These are phyloP conservation scores for Oryza officinalis DNA, from an alignment of 176 grass and related monocot genomes.

Conservation along the genomic window DNA sequence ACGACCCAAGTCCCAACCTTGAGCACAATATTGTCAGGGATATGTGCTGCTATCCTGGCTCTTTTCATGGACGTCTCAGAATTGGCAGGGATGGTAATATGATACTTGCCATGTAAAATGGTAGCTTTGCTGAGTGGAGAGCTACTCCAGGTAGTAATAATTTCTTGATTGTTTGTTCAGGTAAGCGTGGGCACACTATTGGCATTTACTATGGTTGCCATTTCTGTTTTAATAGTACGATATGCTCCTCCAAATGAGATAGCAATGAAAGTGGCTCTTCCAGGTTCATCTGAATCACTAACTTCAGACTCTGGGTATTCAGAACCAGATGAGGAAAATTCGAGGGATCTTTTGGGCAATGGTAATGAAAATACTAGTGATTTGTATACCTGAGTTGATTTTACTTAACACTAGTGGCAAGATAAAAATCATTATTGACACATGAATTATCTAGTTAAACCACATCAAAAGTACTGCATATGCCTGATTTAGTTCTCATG, in stretches of 20 bases:
- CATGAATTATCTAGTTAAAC: neutral
- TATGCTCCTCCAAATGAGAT: constrained; percentile 75
- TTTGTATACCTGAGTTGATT: neutral
- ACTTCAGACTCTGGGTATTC: constrained; percentile 23
- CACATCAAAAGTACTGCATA: neutral
- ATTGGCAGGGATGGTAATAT: constrained; percentile 80
- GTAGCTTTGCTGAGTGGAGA: constrained; percentile 27
- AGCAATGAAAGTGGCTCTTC: constrained; percentile 45
- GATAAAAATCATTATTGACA: neutral
- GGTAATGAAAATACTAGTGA: constrained; percentile 17
- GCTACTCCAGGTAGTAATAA: constrained; percentile 30
- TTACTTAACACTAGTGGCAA: neutral
- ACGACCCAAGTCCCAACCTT: constrained; percentile 76
- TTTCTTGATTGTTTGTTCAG: constrained; percentile 52
- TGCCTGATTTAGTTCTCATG: neutral
- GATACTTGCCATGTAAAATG: constrained; percentile 28
- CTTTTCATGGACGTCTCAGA: constrained; percentile 96
- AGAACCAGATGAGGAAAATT: constrained; percentile 29
- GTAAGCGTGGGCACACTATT: constrained; percentile 92
- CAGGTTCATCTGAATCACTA: constrained; percentile 48
- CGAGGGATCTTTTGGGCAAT: constrained; percentile 26
- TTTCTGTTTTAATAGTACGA: constrained; percentile 84
- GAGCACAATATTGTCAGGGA: constrained; percentile 75
- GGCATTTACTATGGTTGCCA: constrained; percentile 69
- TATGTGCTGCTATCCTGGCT: constrained; percentile 60